Evolutionary conservation across 2,329 filamentous ascomycete genomes (phyloP).

Genomic region (Phaeomoniella chlamydospora): DNA sequence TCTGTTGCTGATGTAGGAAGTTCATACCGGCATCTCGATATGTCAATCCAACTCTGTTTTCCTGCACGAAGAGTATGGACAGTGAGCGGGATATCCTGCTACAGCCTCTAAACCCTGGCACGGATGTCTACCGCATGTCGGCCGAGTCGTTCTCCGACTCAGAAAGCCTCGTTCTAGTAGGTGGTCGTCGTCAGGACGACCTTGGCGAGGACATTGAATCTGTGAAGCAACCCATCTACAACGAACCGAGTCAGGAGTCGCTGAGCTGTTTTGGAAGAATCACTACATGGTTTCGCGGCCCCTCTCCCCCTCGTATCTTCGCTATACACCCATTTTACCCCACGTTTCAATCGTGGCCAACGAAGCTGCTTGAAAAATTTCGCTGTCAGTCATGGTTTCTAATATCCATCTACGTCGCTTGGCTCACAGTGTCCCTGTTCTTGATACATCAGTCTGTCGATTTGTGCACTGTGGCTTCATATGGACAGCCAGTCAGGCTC

Average conservation of each 20-base stretch:
- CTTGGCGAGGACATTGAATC: too few relatives aligned
- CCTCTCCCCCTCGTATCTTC: slow-evolving; percentile 32
- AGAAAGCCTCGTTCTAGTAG: neutral
- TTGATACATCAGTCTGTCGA: slow-evolving; percentile 27
- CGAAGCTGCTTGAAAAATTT: slow-evolving; percentile 26
- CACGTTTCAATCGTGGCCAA: slow-evolving; percentile 26
- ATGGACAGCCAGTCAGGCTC: slow-evolving; percentile 19
- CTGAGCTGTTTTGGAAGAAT: neutral
- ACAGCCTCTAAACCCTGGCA: neutral
- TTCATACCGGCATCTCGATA: too few relatives aligned
- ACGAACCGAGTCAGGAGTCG: too few relatives aligned
- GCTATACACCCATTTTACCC: slow-evolving; percentile 32
- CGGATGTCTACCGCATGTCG: neutral
- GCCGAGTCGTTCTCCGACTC: neutral
- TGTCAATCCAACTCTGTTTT: too few relatives aligned
- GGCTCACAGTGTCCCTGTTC: slow-evolving; percentile 30
- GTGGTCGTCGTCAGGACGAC: too few relatives aligned
- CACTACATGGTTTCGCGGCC: slow-evolving; percentile 29
- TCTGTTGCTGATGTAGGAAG: too few relatives aligned
- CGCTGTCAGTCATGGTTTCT: slow-evolving; percentile 28
- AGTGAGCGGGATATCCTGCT: neutral
- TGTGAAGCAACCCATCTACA: too few relatives aligned
- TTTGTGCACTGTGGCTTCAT: slow-evolving; percentile 17
- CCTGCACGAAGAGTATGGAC: neutral
- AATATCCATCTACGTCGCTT: slow-evolving; percentile 26